Evolutionary conservation across 495 filamentous ascomycete species (phyloP).

Genomic region (Penicillium salamii): DNA sequence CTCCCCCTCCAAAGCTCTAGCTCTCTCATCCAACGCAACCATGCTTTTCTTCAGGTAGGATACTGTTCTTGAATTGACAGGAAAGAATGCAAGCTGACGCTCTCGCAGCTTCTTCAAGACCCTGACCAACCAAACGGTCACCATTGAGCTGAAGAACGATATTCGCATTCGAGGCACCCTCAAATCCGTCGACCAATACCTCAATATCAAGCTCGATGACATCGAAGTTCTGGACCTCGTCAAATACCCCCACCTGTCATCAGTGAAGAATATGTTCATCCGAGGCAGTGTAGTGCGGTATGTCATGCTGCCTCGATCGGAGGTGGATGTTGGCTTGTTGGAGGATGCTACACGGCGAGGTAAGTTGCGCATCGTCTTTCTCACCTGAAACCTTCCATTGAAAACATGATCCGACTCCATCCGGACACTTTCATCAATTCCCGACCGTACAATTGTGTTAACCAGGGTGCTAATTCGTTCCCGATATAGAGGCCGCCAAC

Average conservation of each 20-base stretch:
- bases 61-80: no score
- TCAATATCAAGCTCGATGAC: conserved; percentile 98
- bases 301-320: conserved; percentile 82
- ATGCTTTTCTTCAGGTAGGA: conserved; percentile 52
- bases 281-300: conserved; percentile 94
- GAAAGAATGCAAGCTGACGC: neutral
- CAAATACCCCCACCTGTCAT: conserved; percentile 88
- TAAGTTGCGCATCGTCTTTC: conserved; percentile 35
- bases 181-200: conserved; percentile 96
- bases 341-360: conserved; percentile 96
- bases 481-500: conserved; percentile 47
- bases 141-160: conserved; percentile 98
- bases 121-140: conserved; percentile 92
- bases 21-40: conserved; percentile 10
- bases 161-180: conserved; percentile 91
- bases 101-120: conserved; percentile 93
- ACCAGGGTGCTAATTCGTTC: conserved; percentile 14
- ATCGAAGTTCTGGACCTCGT: conserved; percentile 86
- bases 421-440: neutral
- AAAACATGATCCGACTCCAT: neutral
- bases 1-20: conserved; percentile 11
- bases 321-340: conserved; percentile 84
- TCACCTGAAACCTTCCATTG: no score
- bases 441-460: neutral
- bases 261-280: conserved; percentile 99